phyloP scores from a whole-genome alignment of 163 green algal species.

The Prototheca wickerhamii region DNA sequence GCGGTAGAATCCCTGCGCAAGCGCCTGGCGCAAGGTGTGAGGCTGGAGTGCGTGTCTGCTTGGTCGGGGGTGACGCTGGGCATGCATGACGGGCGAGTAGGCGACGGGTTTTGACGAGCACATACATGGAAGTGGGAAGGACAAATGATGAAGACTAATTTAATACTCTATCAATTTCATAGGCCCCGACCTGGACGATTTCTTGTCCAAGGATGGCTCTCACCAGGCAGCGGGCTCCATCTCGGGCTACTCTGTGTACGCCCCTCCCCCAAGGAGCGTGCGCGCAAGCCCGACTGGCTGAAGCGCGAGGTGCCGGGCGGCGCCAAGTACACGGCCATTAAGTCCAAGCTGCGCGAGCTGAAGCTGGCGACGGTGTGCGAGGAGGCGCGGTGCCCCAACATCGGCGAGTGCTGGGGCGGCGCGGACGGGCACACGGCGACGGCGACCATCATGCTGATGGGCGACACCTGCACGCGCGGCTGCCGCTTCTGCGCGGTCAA shows the following conservation, averaged over 20 bases:
- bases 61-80: background rate
- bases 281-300: slow-evolving; percentile 94
- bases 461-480: slow-evolving; percentile 93
- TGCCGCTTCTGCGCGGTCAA: slow-evolving; percentile 97
- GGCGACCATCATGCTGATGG: slow-evolving; percentile 99
- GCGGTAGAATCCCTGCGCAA: slow-evolving; percentile 21
- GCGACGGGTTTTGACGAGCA: too few relatives aligned
- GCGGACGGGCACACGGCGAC: slow-evolving; percentile 83
- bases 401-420: slow-evolving; percentile 95
- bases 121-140: too few relatives aligned
- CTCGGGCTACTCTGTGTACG: slow-evolving; percentile 38
- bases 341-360: slow-evolving; percentile 87
- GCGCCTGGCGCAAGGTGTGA: slow-evolving; percentile 15
- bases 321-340: slow-evolving; percentile 87
- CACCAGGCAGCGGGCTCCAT: background rate
- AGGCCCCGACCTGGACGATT: slow-evolving; percentile 30
- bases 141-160: too few relatives aligned
- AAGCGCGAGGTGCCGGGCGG: slow-evolving; percentile 78
- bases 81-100: too few relatives aligned
- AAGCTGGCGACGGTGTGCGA: slow-evolving; percentile 93
- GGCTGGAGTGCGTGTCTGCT: background rate
- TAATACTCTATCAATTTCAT: background rate
- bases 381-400: slow-evolving; percentile 89
- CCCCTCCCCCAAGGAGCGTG: slow-evolving; percentile 43
- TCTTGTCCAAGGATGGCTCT: slow-evolving; percentile 1